phyloP scores from a whole-genome alignment of 2,329 filamentous ascomycete genomes.

The Neopestalotiopsis sp. region DNA sequence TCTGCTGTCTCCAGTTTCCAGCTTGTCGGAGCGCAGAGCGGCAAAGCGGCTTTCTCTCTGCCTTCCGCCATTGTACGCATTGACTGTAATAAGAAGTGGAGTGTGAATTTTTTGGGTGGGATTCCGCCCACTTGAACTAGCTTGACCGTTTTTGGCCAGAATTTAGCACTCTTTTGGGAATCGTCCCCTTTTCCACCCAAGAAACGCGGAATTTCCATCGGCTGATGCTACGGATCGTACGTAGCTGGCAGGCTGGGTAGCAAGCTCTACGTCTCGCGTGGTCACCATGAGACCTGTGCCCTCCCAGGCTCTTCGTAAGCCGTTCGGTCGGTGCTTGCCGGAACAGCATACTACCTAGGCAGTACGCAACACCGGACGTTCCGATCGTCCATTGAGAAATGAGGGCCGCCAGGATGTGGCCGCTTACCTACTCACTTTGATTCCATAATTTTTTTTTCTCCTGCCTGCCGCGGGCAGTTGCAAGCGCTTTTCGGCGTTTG shows the following conservation, averaged over 20 bases:
- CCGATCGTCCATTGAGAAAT: slow-evolving; percentile 1
- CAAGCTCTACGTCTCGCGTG: background rate
- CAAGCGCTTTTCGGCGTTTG: background rate
- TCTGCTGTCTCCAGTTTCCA: too few species aligned
- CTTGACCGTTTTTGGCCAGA: slow-evolving; percentile 9
- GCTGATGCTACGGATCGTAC: background rate
- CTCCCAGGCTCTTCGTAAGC: background rate
- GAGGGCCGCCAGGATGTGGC: background rate
- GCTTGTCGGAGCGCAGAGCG: too few species aligned
- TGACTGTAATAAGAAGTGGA: background rate
- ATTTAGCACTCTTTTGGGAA: background rate
- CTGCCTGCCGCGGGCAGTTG: background rate
- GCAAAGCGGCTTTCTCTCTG: too few species aligned
- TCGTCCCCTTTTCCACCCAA: background rate
- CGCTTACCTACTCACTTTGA: background rate
- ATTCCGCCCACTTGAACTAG: background rate
- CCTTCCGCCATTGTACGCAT: background rate
- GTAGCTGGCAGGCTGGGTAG: background rate
- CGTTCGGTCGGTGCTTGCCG: background rate
- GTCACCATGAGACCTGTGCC: background rate
- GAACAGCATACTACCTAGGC: background rate
- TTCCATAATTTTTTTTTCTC: background rate
- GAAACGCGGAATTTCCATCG: background rate
- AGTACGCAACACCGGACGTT: background rate
- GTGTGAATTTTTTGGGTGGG: background rate